Evolutionary conservation across 352 stramenopile species (phyloP).

Genomic region (Phytophthora sansomeana): DNA sequence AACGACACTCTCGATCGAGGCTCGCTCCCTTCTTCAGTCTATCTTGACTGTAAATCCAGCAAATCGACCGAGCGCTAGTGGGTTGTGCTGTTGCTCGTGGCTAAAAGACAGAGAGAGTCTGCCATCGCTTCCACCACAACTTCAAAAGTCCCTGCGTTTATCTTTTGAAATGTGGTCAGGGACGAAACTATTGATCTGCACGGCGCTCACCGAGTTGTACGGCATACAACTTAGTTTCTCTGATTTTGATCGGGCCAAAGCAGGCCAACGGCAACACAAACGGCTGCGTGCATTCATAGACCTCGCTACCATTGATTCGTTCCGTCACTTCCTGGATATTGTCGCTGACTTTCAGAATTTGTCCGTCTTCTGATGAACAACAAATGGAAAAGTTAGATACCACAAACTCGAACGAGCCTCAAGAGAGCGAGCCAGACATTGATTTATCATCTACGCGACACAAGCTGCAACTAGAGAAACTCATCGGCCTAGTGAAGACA

Average conservation of each 20-base stretch:
- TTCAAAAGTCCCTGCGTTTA: background rate
- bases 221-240: conserved; percentile 7
- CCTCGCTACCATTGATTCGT: conserved; percentile 12
- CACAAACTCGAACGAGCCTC: background rate
- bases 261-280: background rate
- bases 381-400: conserved; percentile 1
- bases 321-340: conserved; percentile 11
- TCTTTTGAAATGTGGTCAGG: conserved; percentile 25
- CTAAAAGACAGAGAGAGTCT: conserved; percentile 5
- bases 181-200: conserved; percentile 7
- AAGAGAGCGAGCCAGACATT: background rate
- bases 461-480: conserved; percentile 60
- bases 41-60: conserved; percentile 54
- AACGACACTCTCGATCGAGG: conserved; percentile 41
- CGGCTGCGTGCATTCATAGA: conserved; percentile 27
- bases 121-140: background rate
- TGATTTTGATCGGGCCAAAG: background rate
- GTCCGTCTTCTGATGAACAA: background rate
- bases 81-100: conserved; percentile 56
- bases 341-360: background rate
- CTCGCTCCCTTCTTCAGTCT: conserved; percentile 51
- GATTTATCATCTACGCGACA: conserved; percentile 26
- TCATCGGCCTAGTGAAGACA: conserved; percentile 62
- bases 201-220: conserved; percentile 29
- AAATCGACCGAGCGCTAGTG: conserved; percentile 45